Conservation (phyloP, 345 rosid genomes). For the Linum trigynum region DNA sequence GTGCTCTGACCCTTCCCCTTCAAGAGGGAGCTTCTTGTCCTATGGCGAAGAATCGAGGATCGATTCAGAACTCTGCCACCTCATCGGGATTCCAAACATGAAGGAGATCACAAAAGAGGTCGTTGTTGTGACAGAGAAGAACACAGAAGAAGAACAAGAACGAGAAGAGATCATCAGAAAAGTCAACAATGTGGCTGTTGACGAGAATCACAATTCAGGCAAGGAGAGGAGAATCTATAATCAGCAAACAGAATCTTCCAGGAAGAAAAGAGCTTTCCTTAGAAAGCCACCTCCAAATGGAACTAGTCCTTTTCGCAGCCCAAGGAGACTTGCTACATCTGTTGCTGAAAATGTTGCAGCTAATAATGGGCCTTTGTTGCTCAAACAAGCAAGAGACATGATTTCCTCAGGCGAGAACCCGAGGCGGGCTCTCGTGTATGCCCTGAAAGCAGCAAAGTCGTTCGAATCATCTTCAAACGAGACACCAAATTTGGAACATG, state of each 20-base stretch:
- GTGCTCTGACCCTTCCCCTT: slow-evolving; percentile 70
- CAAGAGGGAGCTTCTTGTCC: slow-evolving; percentile 58
- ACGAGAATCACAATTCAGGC: slow-evolving; percentile 8
- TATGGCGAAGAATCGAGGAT: slow-evolving; percentile 86
- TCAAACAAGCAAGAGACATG: slow-evolving; percentile 60
- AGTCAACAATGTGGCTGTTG: slow-evolving; percentile 18
- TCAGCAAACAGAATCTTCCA: slow-evolving; percentile 21
- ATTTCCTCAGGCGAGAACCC: slow-evolving; percentile 43
- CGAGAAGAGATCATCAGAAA: slow-evolving; percentile 24
- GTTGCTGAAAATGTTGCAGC: slow-evolving; percentile 35
- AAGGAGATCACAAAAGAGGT: slow-evolving; percentile 47
- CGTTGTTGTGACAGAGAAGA: slow-evolving; percentile 18
- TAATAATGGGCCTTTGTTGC: slow-evolving; percentile 46
- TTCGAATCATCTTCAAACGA: slow-evolving; percentile 26
- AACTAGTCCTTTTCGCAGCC: slow-evolving; percentile 29
- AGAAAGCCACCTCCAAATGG: slow-evolving; percentile 29
- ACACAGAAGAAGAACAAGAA: slow-evolving; percentile 26
- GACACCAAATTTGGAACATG: slow-evolving; percentile 31
- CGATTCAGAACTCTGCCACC: slow-evolving; percentile 78
- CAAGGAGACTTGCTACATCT: slow-evolving; percentile 21
- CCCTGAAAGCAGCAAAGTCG: slow-evolving; percentile 31
- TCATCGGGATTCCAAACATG: slow-evolving; percentile 49
- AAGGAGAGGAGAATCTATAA: slow-evolving; percentile 19
- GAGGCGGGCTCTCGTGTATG: slow-evolving; percentile 29
- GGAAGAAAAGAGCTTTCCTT: slow-evolving; percentile 24